Conservation (phyloP, 2,329 filamentous ascomycete species). For the Calonectria pauciramosa region DNA sequence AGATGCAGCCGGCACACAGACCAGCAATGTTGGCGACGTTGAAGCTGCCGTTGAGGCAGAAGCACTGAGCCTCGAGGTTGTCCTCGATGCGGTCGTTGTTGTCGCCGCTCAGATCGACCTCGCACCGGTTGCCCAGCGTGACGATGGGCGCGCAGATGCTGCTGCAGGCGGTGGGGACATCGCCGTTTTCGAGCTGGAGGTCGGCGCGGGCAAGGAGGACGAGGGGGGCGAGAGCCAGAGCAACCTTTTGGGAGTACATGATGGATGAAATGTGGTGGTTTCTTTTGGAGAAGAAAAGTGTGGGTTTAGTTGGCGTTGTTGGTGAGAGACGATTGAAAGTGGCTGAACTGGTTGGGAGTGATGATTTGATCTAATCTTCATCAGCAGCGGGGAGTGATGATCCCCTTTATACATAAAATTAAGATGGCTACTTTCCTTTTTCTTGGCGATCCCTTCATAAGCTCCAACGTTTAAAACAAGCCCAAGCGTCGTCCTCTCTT, state of each 20-base stretch:
- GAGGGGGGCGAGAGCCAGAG: constrained; percentile 47
- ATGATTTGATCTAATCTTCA: background rate
- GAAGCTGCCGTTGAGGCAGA: constrained; percentile 58
- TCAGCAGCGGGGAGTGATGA: background rate
- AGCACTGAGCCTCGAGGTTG: constrained; percentile 55
- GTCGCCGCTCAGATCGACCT: constrained; percentile 48
- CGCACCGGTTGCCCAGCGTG: constrained; percentile 52
- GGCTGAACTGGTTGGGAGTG: background rate
- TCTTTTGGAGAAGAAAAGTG: background rate
- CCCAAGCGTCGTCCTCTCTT: background rate
- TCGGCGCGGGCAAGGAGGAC: constrained; percentile 49
- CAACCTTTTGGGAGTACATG: constrained; percentile 49
- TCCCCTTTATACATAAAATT: background rate
- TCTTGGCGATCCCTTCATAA: background rate
- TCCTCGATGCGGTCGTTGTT: constrained; percentile 50
- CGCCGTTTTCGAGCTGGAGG: constrained; percentile 50
- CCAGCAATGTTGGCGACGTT: constrained; percentile 52
- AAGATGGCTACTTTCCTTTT: background rate
- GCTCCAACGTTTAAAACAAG: background rate
- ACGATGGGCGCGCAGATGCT: constrained; percentile 54
- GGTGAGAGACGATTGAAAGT: too few relatives aligned
- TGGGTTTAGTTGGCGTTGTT: background rate
- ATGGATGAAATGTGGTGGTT: background rate
- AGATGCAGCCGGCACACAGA: constrained; percentile 55
- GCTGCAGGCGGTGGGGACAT: constrained; percentile 51